Evolutionary conservation across 2,329 filamentous ascomycete species (phyloP), one percentile per base, ranked within the genome.

Genomic region (Pestalotiopsis sp.): DNA sequence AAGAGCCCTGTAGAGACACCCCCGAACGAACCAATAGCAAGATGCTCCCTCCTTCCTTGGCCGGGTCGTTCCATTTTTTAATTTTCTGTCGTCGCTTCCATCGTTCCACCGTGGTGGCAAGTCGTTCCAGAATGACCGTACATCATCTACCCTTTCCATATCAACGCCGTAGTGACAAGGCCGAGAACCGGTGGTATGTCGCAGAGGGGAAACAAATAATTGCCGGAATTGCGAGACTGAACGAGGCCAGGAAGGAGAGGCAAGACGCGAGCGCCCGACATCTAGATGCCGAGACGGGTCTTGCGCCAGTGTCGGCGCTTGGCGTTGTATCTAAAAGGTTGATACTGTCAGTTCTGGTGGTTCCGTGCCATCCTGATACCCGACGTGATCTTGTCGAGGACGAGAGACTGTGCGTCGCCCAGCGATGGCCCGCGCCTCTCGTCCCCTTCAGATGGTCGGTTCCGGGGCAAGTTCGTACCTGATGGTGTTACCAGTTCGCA

Each of bases 221-320:
- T 67, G 64, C 57, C 17, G 65, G 31, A 52, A 20, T 36, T 12
- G 41, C n/a, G 74, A 74, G 73, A 74, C 75, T 71, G 75, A 68
- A 70, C 67, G 73, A 74, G 76, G 76, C 76, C 67, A 73, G 74
- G 75, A 76, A 76, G 76, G 79, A 75, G 78, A 78, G 20, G 36
- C 20, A 41, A 17, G 61, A 78, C 11, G 36, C 20, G 38, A 17
- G 36, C 80, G 82, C 80, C 84, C 87, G 82, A 85, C 83, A 85
- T 90, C 89, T 96, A 99, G 89, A 99, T 97, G 83, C 94, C 94
- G 87, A 99, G 94, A 84, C 94, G 93, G 83, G 96, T 98, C 95
- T 99, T 99, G 89, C 96, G 94, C 96, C 96, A 99, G 86, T 99
- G 96, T 88, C 96, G 93, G 86, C 96, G 90, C 93, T 99, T 99